These are phyloP conservation scores for Paecilomyces sp. DNA, from an alignment of 2,329 filamentous ascomycete genomes.

Conservation along the genomic window DNA sequence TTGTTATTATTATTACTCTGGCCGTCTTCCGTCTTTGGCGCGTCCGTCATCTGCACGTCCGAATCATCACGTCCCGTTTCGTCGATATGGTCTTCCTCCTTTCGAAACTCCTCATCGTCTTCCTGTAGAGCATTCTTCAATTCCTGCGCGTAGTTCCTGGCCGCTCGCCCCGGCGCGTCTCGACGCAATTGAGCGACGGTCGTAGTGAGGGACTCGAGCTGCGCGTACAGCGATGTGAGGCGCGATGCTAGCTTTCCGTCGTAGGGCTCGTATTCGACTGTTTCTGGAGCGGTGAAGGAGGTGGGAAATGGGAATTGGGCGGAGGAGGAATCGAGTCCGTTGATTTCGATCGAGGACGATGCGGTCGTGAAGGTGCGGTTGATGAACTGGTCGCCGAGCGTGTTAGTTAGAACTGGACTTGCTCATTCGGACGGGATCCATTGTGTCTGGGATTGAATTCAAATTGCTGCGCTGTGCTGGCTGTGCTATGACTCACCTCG, in stretches of 20 bases:
- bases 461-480: neutral
- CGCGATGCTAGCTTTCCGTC: conserved; percentile 36
- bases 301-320: conserved; percentile 18
- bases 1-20: neutral
- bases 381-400: conserved; percentile 31
- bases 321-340: conserved; percentile 36
- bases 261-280: conserved; percentile 42
- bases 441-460: too few relatives aligned
- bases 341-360: conserved; percentile 39
- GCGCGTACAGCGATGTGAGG: conserved; percentile 39
- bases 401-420: neutral
- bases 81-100: conserved; percentile 54
- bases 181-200: conserved; percentile 40
- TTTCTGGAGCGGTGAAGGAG: conserved; percentile 28
- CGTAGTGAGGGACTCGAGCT: conserved; percentile 41
- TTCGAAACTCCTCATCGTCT: conserved; percentile 40
- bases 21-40: conserved; percentile 4
- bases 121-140: conserved; percentile 26
- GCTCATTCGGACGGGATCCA: too few relatives aligned
- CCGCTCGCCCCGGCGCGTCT: conserved; percentile 36
- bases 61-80: conserved; percentile 20
- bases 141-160: conserved; percentile 29
- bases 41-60: conserved; percentile 33
- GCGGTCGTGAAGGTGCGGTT: conserved; percentile 36
- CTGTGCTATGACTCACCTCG: conserved; percentile 18